Evolutionary conservation across 768 basidiomycete genomes (phyloP), one percentile per base, ranked within the genome.

Genomic region (Russula ochroleuca): DNA sequence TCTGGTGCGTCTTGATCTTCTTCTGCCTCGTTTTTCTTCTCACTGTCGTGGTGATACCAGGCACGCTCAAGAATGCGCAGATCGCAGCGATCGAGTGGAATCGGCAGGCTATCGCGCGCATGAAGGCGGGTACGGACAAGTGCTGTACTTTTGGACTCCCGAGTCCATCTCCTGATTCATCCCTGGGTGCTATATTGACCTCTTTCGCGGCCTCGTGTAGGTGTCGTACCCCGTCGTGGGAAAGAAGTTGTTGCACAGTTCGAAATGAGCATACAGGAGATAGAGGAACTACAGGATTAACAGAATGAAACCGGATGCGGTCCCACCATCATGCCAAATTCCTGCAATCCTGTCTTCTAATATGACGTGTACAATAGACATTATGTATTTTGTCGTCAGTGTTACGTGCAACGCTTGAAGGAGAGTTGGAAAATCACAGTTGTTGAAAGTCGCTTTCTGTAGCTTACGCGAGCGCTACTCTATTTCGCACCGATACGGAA

Each of bases 61-160:
- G 94, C 0, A 95, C 92, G 0, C 89, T 95, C 61, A 92, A 88
- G 73, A 92, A 95, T 53, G 83, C 84, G 0, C 92, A 94, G 69
- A 73, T 89, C 0, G 86, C 88, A 6, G 88, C 90, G 1, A 87
- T 92, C 45, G 75, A 81, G 37, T 85, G 92, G 68, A 90, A 93
- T 70, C 77, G 87, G 35, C 80, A 83, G 56, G 79, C 89, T 6
- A 79, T 93, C 37, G 90, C 87, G 8, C 79, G 86, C 17, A 85
- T 85, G 69, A 75, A 87, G 53, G 65, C 62, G 1, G 60, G 61
- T 23, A 41, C 21, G 19, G 43, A n/a, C 2, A 41, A 53, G 41
- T 47, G 31, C 17, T 48, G 64, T 63, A 11, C 38, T 61, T 52
- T n/a, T n/a, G n/a, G n/a, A n/a, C n/a, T 23, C 28, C 28, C 28